These are phyloP conservation scores for Trebouxiophyceae sp. DNA, from an alignment of 163 green algal genomes.

Conservation along the genomic window DNA sequence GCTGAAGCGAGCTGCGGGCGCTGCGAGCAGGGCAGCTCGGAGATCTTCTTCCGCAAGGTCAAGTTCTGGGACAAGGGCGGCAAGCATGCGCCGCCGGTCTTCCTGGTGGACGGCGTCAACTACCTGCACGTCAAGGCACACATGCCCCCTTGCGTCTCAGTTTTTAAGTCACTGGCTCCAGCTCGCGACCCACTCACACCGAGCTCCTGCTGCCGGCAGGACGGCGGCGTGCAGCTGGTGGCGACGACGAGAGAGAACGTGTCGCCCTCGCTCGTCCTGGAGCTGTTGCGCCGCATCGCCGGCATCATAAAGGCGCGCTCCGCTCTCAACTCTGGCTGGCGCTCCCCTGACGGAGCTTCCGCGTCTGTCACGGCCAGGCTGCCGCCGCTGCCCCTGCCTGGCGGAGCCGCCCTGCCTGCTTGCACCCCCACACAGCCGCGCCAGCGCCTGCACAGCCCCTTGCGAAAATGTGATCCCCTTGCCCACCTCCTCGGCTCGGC, in stretches of 20 bases:
- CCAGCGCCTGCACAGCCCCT: too few species aligned
- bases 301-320: constrained; percentile 60
- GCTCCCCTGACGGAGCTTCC: too few species aligned
- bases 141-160: too few species aligned
- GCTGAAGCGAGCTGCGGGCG: not conserved
- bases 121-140: constrained; percentile 73
- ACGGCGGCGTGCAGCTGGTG: constrained; percentile 76
- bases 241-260: constrained; percentile 84
- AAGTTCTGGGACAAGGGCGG: constrained; percentile 44
- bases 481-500: too few species aligned
- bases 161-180: too few species aligned
- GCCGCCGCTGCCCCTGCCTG: too few species aligned
- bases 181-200: too few species aligned
- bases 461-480: too few species aligned
- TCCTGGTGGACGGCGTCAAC: constrained; percentile 84
- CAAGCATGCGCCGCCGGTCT: constrained; percentile 70
- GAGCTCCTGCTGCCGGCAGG: too few species aligned
- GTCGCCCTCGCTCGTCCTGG: constrained; percentile 80
- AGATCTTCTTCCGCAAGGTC: constrained; percentile 86
- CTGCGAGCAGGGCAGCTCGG: constrained; percentile 49
- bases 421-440: too few species aligned
- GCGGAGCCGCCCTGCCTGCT: too few species aligned
- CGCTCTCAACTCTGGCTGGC: not conserved
- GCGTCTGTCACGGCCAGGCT: too few species aligned
- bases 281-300: constrained; percentile 81